These are phyloP conservation scores for Pilatotrama ljubarskyi DNA, from an alignment of 768 basidiomycete genomes.

Conservation along the genomic window DNA sequence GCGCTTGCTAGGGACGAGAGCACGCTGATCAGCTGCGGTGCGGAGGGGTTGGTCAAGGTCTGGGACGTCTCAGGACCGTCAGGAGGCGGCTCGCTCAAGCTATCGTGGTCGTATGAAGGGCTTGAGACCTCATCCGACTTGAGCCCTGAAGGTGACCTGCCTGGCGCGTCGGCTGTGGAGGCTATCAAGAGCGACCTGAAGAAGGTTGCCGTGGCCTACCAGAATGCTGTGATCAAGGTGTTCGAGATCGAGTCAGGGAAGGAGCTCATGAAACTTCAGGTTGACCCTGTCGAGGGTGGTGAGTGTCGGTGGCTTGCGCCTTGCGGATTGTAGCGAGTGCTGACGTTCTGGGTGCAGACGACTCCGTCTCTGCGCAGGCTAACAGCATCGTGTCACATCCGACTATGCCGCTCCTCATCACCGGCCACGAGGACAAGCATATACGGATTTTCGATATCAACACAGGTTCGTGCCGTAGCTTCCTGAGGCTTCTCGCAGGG, in stretches of 20 bases:
- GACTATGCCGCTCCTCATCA: slow-evolving; percentile 82
- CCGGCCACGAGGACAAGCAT: slow-evolving; percentile 92
- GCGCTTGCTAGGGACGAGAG: slow-evolving; percentile 81
- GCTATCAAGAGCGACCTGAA: slow-evolving; percentile 80
- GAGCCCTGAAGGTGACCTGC: slow-evolving; percentile 48
- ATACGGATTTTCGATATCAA: slow-evolving; percentile 86
- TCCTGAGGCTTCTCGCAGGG: neutral
- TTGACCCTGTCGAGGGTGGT: slow-evolving; percentile 60
- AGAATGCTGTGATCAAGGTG: slow-evolving; percentile 85
- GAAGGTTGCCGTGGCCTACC: slow-evolving; percentile 88
- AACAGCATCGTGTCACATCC: slow-evolving; percentile 90
- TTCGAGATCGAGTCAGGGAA: slow-evolving; percentile 90
- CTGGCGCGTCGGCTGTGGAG: slow-evolving; percentile 81
- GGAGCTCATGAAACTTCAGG: slow-evolving; percentile 63
- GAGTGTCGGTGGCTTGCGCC: slow-evolving; percentile 2
- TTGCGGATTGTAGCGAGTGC: neutral
- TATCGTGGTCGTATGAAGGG: slow-evolving; percentile 82
- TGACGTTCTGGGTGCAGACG: slow-evolving; percentile 37
- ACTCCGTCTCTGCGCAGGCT: slow-evolving; percentile 78
- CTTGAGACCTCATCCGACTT: slow-evolving; percentile 48
- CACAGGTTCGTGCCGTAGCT: slow-evolving; percentile 57
- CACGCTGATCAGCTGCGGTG: slow-evolving; percentile 84
- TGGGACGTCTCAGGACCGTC: slow-evolving; percentile 83
- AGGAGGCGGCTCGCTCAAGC: slow-evolving; percentile 61
- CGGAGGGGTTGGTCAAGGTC: slow-evolving; percentile 90